A percentile compares a stretch with the other conserved stretches of the same genome.
phyloP scores from a whole-genome alignment of 192 early-diverging fungal species.

The Haplosporangium gracile region DNA sequence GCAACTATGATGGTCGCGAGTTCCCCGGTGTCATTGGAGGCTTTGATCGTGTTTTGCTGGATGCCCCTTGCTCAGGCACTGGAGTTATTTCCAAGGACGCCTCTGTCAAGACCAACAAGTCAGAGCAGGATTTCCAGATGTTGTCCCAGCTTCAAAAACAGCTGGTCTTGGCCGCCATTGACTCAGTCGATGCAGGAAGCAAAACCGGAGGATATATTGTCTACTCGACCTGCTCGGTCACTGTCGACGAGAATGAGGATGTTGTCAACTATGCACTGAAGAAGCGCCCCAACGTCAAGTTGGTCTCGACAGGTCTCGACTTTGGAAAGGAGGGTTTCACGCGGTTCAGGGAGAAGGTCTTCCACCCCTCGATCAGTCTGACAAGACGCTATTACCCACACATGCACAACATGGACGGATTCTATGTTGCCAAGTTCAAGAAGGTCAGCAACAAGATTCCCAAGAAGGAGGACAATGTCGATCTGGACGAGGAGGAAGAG shows the following conservation, averaged over 20 bases:
- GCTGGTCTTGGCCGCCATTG: constrained; percentile 96
- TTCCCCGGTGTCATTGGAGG: constrained; percentile 98
- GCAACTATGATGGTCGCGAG: constrained; percentile 97
- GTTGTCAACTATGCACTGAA: constrained; percentile 95
- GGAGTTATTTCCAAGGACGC: constrained; percentile 99
- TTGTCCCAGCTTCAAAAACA: constrained; percentile 96
- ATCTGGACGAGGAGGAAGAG: constrained; percentile 57
- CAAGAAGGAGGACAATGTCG: constrained; percentile 54
- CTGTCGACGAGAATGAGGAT: constrained; percentile 97
- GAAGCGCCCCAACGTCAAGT: constrained; percentile 94
- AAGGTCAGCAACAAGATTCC: constrained; percentile 91
- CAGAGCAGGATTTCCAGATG: constrained; percentile 91
- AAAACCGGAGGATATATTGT: constrained; percentile 96
- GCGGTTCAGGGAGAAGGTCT: constrained; percentile 88
- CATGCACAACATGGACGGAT: constrained; percentile 99
- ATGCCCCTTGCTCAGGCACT: constrained; percentile 99
- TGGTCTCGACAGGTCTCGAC: constrained; percentile 90
- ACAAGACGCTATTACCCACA: constrained; percentile 97
- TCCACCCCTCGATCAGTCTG: constrained; percentile 85
- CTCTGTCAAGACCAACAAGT: constrained; percentile 95
- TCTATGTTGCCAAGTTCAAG: constrained; percentile 98
- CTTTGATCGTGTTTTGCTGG: constrained; percentile 96
- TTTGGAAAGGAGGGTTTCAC: constrained; percentile 96
- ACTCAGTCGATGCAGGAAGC: constrained; percentile 93
- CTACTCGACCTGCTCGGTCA: constrained; percentile 99